A percentile compares a stretch with the other conserved stretches of the same genome.
Evolutionary conservation across 176 grass and related monocot species (phyloP).

Genomic region (Oryza coarctata): DNA sequence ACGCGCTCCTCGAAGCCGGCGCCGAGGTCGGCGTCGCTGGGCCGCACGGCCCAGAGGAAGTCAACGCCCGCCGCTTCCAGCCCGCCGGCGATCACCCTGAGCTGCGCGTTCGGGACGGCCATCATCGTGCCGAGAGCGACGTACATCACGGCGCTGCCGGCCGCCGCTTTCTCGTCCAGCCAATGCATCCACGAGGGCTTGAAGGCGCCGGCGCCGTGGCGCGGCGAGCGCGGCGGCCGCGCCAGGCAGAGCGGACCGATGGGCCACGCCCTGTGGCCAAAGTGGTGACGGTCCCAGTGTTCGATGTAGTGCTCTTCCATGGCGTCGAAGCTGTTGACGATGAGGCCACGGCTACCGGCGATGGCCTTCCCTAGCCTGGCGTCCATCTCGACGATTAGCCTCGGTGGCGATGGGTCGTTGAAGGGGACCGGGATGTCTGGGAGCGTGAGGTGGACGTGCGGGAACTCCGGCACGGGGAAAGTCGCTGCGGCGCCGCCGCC

Average conservation of each 20-base stretch:
- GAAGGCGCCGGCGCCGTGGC: neutral
- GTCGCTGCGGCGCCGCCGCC: neutral
- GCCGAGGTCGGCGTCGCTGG: too few species aligned
- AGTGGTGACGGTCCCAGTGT: conserved; percentile 24
- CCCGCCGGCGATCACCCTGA: conserved; percentile 7
- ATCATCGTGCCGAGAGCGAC: neutral
- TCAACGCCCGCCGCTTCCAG: neutral
- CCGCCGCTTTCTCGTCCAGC: conserved; percentile 33
- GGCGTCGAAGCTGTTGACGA: conserved; percentile 36
- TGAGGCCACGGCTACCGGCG: conserved; percentile 19
- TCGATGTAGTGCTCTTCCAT: conserved; percentile 31
- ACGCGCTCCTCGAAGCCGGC: too few species aligned
- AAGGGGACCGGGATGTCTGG: neutral
- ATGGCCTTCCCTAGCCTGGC: neutral
- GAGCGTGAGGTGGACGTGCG: conserved; percentile 17
- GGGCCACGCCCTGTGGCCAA: neutral
- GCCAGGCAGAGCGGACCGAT: conserved; percentile 26
- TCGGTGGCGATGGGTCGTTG: neutral
- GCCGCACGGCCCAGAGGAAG: too few species aligned
- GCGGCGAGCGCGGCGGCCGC: too few species aligned
- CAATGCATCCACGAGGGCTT: neutral
- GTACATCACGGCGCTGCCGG: conserved; percentile 9
- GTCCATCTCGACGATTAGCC: neutral
- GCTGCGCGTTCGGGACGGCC: neutral
- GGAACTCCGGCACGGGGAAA: conserved; percentile 39